Conservation (phyloP, 2,329 filamentous ascomycete genomes). For the Diaporthe capsici region DNA sequence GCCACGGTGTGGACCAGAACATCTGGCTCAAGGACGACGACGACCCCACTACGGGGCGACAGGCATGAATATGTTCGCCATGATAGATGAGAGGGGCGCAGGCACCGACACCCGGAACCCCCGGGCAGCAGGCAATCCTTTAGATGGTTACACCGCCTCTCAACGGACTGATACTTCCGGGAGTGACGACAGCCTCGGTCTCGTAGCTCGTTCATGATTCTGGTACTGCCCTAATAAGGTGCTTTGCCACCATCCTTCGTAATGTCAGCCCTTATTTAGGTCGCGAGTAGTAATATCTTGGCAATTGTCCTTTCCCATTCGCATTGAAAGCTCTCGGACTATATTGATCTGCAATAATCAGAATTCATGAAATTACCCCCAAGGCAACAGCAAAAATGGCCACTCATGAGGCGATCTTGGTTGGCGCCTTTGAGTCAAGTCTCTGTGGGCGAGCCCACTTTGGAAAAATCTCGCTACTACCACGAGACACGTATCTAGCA, state of each 20-base stretch:
- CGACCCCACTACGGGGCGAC: background rate
- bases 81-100: background rate
- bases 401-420: background rate
- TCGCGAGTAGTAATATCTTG: background rate
- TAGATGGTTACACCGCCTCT: background rate
- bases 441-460: background rate
- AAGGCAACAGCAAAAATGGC: background rate
- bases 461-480: background rate
- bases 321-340: background rate
- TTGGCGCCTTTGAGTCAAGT: background rate
- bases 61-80: background rate
- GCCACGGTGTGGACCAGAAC: background rate
- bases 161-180: background rate
- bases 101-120: background rate
- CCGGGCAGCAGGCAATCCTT: background rate
- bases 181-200: background rate
- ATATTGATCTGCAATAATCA: background rate
- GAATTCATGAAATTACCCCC: background rate
- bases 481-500: background rate
- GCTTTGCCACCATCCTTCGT: too few relatives aligned
- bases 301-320: background rate
- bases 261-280: background rate
- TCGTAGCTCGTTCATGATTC: background rate
- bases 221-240: background rate
- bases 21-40: background rate